Evolutionary conservation across 306 rosid genomes (phyloP), one percentile per base, ranked within the genome.

Genomic region (Arachis stenosperma): DNA sequence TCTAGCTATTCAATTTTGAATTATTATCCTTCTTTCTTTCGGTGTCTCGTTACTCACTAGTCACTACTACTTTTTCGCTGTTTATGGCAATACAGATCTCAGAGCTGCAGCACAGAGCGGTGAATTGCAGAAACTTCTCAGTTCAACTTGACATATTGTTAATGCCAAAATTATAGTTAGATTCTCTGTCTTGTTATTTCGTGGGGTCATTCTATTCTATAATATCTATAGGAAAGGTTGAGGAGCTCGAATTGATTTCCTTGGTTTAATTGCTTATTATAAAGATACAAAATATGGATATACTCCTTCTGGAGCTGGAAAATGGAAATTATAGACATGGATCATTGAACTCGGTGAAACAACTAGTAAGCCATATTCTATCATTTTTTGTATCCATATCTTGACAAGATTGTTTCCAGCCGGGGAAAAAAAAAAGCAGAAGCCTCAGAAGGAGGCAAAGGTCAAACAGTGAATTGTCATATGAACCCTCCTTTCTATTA

Each of bases 121-220:
- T 8, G 86, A 88, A 75, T 82, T 94, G 84, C 93, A 88, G 81
- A 88, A 89, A 73, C 95, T 89, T 82, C 88, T 89, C 4, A 61
- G 78, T 67, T 40, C 92, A 65, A 88, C 79, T 75, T 86, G 90
- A 94, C 81, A 62, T 48, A 53, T 40, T 65, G 33, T 17, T 74
- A 14, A 8, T 41, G 44, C 48, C 14, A 55, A 37, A 9, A n/a
- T 63, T 72, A 56, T 44, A 9, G 27, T 22, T 22, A 22, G 27
- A 22, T 22, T 22, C 27, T 22, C 27, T 22, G 27, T 22, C 27
- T 22, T 22, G 27, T 22, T 22, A 22, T 22, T 22, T 22, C 27
- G 27, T 1, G 27, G 27, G 27, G 27, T 22, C 27, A 22, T 22
- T 22, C 27, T 22, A 22, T 22, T 22, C 27, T 22, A 22, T 22